Conservation (phyloP, 305 asterid species). For the Fraxinus floribunda region DNA sequence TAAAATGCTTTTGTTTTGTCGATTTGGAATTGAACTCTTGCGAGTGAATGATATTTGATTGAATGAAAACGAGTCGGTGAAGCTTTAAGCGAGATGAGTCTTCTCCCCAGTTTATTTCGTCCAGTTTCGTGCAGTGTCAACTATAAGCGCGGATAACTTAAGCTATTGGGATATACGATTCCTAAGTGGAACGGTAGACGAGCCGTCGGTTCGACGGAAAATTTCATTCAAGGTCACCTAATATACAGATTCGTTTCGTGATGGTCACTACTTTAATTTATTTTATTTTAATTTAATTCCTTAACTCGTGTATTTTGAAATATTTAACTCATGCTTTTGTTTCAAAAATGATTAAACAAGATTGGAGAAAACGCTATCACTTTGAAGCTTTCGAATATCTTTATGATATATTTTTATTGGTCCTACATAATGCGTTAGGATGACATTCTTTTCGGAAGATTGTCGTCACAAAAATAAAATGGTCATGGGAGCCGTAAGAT, state of each 20-base stretch:
- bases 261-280: not conserved
- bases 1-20: not conserved
- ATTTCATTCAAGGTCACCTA: not conserved
- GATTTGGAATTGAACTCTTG: not conserved
- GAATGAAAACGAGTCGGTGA: not conserved
- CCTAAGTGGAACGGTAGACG: not conserved
- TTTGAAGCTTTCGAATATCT: too few relatives aligned
- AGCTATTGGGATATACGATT: not conserved
- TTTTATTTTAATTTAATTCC: too few relatives aligned
- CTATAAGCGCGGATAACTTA: not conserved
- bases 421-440: too few relatives aligned
- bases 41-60: not conserved
- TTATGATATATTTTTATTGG: too few relatives aligned
- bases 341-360: too few relatives aligned
- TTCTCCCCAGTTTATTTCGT: not conserved
- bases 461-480: too few relatives aligned
- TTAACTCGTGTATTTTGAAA: too few relatives aligned
- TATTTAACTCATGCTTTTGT: too few relatives aligned
- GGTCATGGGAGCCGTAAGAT: too few relatives aligned
- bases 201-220: not conserved
- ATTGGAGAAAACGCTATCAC: too few relatives aligned
- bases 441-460: too few relatives aligned
- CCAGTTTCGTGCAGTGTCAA: not conserved
- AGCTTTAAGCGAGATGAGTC: not conserved
- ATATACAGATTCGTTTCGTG: not conserved